These are phyloP conservation scores for Eucalyptus paniculata DNA, from an alignment of 345 rosid species.

Conservation along the genomic window DNA sequence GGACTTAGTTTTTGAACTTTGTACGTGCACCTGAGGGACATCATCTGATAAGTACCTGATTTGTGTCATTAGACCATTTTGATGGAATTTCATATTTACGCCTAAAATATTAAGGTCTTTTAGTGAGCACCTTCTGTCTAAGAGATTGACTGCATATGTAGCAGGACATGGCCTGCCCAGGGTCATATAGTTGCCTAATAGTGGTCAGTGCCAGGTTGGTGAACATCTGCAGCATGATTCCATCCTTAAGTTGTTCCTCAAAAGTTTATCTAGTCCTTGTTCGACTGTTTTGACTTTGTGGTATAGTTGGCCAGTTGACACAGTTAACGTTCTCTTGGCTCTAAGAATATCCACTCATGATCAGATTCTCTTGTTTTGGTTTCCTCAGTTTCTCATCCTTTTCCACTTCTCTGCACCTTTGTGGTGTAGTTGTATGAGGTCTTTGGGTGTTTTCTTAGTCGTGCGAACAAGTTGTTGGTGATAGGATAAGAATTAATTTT, in stretches of 20 bases:
- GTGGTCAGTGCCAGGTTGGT: background rate
- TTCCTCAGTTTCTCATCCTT: background rate
- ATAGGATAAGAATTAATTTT: background rate
- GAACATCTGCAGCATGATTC: background rate
- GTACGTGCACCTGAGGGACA: background rate
- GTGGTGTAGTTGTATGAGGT: background rate
- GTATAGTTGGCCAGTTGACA: background rate
- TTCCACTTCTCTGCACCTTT: background rate
- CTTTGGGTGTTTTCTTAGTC: background rate
- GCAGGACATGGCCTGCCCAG: background rate
- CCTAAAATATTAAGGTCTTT: background rate
- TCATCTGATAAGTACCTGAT: background rate
- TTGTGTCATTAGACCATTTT: background rate
- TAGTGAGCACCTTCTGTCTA: background rate
- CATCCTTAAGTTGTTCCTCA: background rate
- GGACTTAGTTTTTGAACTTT: background rate
- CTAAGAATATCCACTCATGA: background rate
- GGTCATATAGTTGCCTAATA: background rate
- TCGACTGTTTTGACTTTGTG: background rate
- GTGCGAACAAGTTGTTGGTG: background rate
- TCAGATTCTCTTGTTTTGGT: background rate
- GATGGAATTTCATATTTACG: background rate
- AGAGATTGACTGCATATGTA: background rate
- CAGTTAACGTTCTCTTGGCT: background rate
- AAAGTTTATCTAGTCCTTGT: background rate